A percentile compares a stretch with the other conserved stretches of the same genome.
Conservation (phyloP, 768 basidiomycete species). For the Boletus reticuloceps region DNA sequence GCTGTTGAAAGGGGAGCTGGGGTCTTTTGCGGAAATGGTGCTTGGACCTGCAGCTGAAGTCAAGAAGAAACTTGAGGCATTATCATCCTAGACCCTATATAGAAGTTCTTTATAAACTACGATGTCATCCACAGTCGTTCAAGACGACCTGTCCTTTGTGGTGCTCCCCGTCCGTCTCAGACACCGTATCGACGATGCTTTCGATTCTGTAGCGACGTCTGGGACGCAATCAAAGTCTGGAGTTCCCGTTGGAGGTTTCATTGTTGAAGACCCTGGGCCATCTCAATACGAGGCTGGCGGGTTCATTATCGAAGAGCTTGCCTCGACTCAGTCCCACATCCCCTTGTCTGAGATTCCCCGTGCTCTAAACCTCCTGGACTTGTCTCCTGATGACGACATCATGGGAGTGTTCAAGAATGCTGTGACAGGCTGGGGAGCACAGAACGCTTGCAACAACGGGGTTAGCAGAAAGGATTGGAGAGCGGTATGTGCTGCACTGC, state of each 20-base stretch:
- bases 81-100: background rate
- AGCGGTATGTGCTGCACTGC: conserved; percentile 72
- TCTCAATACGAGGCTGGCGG: conserved; percentile 27
- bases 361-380: conserved; percentile 61
- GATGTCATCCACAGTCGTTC: conserved; percentile 13
- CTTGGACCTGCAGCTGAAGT: conserved; percentile 50
- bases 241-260: conserved; percentile 32
- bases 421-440: conserved; percentile 63
- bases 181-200: conserved; percentile 7
- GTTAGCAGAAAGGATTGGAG: conserved; percentile 75
- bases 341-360: conserved; percentile 54
- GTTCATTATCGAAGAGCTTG: conserved; percentile 29
- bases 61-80: conserved; percentile 41
- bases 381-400: conserved; percentile 72
- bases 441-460: conserved; percentile 28
- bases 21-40: conserved; percentile 36
- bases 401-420: conserved; percentile 74
- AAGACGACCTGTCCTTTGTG: conserved; percentile 35
- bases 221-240: conserved; percentile 6
- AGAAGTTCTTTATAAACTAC: background rate
- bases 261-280: conserved; percentile 24
- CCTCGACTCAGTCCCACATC: conserved; percentile 33
- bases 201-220: too few species aligned
- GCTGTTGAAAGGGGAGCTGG: conserved; percentile 43
- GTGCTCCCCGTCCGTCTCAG: conserved; percentile 42